Percentiles rank a stretch among this genome's conserved stretches.
These are phyloP conservation scores for Eugenia klotzschiana DNA, from an alignment of 441 rosid genomes.

Conservation along the genomic window DNA sequence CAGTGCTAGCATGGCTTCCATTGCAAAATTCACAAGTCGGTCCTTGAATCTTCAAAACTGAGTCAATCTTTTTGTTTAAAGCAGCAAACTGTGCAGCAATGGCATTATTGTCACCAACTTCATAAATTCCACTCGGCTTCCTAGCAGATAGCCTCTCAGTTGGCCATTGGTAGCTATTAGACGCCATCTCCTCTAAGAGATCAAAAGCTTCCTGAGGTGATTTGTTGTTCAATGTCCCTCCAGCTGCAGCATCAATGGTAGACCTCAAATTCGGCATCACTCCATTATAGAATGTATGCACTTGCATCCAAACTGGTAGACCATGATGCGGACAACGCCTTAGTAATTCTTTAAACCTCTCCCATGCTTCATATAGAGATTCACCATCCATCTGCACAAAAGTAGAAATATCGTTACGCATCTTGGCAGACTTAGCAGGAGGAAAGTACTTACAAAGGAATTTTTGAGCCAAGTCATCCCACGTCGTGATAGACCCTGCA, in stretches of 20 bases:
- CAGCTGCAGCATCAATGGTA: not conserved
- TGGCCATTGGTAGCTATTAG: not conserved
- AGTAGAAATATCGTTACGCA: not conserved
- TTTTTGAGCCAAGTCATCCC: not conserved
- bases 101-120: no score
- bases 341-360: not conserved
- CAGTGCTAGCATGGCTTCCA: no score
- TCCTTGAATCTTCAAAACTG: not conserved
- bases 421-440: not conserved
- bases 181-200: not conserved
- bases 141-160: no score
- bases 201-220: not conserved
- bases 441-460: not conserved
- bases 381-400: not conserved
- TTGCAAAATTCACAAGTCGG: no score
- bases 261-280: not conserved
- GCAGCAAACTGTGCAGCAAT: no score
- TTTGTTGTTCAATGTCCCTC: not conserved
- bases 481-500: not conserved
- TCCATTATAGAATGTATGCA: not conserved
- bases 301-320: not conserved
- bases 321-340: not conserved
- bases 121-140: no score
- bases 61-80: no score
- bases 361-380: not conserved